Base-by-base conservation (phyloP, 225 moss, liverwort and hornwort species). In the Ulota crispa region DNA sequence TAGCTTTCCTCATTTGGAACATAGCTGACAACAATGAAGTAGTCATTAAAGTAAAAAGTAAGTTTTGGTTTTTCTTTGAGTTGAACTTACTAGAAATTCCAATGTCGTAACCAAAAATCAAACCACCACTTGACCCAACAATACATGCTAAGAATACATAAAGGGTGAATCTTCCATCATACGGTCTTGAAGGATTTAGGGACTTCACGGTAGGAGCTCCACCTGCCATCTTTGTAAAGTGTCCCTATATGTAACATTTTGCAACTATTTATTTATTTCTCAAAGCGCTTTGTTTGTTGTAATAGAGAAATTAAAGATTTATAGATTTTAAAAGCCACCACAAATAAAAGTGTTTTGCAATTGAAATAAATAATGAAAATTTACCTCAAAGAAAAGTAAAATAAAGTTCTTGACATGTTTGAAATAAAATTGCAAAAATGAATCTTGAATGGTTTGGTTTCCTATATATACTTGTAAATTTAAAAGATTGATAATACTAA, bases 51-150 rank as follows among this genome's bases (percentile, higher is more conserved):
- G 0, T 0, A 34, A 41, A 10, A 61, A 21, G 3, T 19, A 16
- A 55, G 0, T 9, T 3, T 18, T 3, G 36, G 12, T 55, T 9
- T 39, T 9, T 19, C 21, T 21, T 23, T 8, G 4, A 8, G 59
- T 7, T 27, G 11, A 2, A 2, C 7, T 77, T 62, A 77, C 82
- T 70, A 21, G 70, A 82, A 2, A 82, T 76, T 28, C 82, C 82
- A 30, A 82, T 77, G 3, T 82, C 76, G 41, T 82, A 82, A 15
- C 82, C 70, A 53, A 82, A 82, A 57, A 82, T 82, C 52, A 82
- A 11, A 15, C 82, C 82, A 24, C 82, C 76, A 3, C 76, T 77
- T 21, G 62, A 76, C 53, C 76, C 82, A 70, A 76, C 4, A 8
- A 77, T 39, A 39, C 69, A 62, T 30, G 82, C 82, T 3, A 82